Conservation (phyloP, 768 basidiomycete genomes). For the Daedaleopsis nitida region DNA sequence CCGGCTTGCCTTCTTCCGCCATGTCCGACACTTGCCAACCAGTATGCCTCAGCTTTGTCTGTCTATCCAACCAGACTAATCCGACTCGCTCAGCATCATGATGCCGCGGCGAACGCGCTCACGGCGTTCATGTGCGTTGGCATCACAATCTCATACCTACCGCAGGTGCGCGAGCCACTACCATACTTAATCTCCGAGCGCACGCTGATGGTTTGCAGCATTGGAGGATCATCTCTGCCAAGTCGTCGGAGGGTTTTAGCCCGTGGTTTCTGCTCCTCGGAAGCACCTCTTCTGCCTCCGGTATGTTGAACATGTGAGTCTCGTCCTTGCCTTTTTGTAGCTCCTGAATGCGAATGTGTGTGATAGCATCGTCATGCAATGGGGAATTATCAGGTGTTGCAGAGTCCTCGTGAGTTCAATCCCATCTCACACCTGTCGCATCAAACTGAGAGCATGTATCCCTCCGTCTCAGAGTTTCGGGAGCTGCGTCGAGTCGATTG, state of each 20-base stretch:
- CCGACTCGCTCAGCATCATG: constrained; percentile 55
- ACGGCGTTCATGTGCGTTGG: constrained; percentile 68
- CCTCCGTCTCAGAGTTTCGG: constrained; percentile 52
- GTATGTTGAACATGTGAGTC: constrained; percentile 80
- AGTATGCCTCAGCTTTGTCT: background rate
- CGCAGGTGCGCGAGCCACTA: constrained; percentile 59
- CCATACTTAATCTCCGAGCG: constrained; percentile 19
- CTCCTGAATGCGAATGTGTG: background rate
- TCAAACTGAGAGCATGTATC: background rate
- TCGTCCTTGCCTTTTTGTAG: constrained; percentile 1
- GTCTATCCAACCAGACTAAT: background rate
- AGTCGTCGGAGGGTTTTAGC: constrained; percentile 87
- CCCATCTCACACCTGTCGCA: background rate
- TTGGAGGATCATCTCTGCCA: constrained; percentile 72
- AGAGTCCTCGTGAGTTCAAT: constrained; percentile 59
- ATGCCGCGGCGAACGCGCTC: constrained; percentile 69
- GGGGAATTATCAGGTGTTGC: constrained; percentile 83
- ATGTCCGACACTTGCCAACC: constrained; percentile 15
- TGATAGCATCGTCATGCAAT: constrained; percentile 79
- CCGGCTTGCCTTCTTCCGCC: constrained; percentile 9
- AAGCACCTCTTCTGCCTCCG: constrained; percentile 78
- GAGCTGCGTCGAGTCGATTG: constrained; percentile 75
- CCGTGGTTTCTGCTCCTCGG: constrained; percentile 92
- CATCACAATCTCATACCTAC: constrained; percentile 79
- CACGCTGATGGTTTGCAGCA: constrained; percentile 47